A percentile compares a stretch with the other conserved stretches of the same genome.
Conservation (phyloP, 441 rosid genomes). For the Gossypium schwendimanii region DNA sequence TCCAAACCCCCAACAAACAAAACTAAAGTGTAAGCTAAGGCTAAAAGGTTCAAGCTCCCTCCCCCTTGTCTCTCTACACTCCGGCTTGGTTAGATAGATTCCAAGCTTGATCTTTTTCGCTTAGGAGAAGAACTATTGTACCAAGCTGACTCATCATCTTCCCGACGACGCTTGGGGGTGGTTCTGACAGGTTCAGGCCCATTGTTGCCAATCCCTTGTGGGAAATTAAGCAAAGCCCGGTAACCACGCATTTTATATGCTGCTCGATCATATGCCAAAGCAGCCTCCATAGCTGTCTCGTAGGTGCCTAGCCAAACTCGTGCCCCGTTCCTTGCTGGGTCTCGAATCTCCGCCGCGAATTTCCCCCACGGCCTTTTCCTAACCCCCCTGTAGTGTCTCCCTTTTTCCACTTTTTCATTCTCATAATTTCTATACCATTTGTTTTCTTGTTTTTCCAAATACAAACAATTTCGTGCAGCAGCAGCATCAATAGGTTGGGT, state of each 20-base stretch:
- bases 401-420: conserved; percentile 4
- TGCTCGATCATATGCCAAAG: conserved; percentile 41
- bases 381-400: conserved; percentile 37
- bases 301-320: conserved; percentile 44
- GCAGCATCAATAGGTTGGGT: neutral
- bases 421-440: neutral
- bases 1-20: too few species aligned
- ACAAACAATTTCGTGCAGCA: neutral
- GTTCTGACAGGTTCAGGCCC: conserved; percentile 36
- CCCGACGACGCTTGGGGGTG: conserved; percentile 26
- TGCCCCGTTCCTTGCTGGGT: conserved; percentile 34
- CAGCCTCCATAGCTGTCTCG: conserved; percentile 36
- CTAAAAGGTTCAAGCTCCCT: neutral
- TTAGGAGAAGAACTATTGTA: conserved; percentile 5
- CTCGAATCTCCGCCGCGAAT: conserved; percentile 83
- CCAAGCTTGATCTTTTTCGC: conserved; percentile 11
- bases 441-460: neutral
- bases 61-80: neutral
- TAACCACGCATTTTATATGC: conserved; percentile 35
- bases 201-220: conserved; percentile 24
- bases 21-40: neutral
- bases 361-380: conserved; percentile 89
- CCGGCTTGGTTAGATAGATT: conserved; percentile 11
- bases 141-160: neutral
- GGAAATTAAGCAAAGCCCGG: conserved; percentile 37